Base-by-base conservation (phyloP, 2,329 filamentous ascomycete genomes). In the Penicillium rolfsii region DNA sequence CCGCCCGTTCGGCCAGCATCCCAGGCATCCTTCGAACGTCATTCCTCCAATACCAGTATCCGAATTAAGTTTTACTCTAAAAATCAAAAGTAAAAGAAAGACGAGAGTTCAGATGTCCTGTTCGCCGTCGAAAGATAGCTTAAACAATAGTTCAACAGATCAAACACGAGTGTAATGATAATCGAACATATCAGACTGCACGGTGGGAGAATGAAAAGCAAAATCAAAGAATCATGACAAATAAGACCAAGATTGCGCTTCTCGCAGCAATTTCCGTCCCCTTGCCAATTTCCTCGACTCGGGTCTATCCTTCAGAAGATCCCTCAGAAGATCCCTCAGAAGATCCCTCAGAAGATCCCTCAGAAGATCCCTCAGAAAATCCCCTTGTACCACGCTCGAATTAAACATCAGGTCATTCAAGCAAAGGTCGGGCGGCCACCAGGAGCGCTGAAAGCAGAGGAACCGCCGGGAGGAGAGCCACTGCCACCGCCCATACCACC, bases 401-500 rank as follows among this genome's bases (percentile, higher is more conserved):
- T 22, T 22, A 11, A 22, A n/a, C 30, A 14, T 36, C 22, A 19
- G 19, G 4, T 12, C 5, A 53, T 40, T 28, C 24, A 53, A 26
- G 35, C 3, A 8, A 16, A 14, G 11, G 58, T 56, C 14, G 38
- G 24, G 19, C 55, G 40, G 24, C 48, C 19, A 24, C 52, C 28
- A 5, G 19, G 22, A 30, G 63, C 43, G 38, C 36, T 58, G 35
- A 56, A 43, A 24, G 48, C 48, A 35, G 62, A 59, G 14, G 53
- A 58, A 14, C 41, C 52, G 16, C 60, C 49, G 12, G 62, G 58
- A 11, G 59, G 30, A 33, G 58, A 49, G 45, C 57, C 62, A 49
- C 55, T 48, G 28, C 28, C 50, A n/a, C 16, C n/a, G n/a, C 19
- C 19, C 19, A 22, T 22, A 22, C 36, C 38, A 55, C 61, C 57